phyloP scores from a whole-genome alignment of 495 filamentous ascomycete species.

The Penicillium robsamsonii region DNA sequence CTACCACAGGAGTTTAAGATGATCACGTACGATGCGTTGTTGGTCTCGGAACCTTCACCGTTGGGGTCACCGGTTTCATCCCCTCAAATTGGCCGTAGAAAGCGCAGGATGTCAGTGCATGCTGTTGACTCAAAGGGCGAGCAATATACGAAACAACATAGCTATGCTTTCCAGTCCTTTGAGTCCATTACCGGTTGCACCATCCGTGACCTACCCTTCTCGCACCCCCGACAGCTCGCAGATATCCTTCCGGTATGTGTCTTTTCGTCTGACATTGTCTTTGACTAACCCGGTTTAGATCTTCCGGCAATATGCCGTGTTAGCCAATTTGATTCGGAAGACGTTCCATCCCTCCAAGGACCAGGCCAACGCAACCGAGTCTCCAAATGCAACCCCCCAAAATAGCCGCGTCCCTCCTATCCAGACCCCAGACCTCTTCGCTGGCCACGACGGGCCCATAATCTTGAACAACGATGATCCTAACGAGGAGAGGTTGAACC shows the following conservation, averaged over 20 bases:
- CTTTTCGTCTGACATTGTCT: background rate
- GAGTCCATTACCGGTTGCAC: constrained; percentile 66
- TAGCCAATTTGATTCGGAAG: constrained; percentile 61
- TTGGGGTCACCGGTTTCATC: constrained; percentile 24
- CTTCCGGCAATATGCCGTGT: constrained; percentile 71
- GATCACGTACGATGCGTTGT: constrained; percentile 64
- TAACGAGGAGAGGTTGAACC: constrained; percentile 36
- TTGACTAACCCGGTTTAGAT: constrained; percentile 31
- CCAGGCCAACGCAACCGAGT: constrained; percentile 9
- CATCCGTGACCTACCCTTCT: constrained; percentile 73
- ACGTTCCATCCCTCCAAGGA: constrained; percentile 46
- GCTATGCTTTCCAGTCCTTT: constrained; percentile 67
- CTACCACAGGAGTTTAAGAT: constrained; percentile 54
- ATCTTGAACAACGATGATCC: constrained; percentile 44
- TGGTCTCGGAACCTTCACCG: constrained; percentile 52
- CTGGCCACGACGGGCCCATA: constrained; percentile 20
- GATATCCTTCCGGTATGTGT: constrained; percentile 62
- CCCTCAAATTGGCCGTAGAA: constrained; percentile 30
- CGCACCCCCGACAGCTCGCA: constrained; percentile 81
- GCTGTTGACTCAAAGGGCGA: constrained; percentile 38
- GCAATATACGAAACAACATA: constrained; percentile 52
- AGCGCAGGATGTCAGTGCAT: constrained; percentile 35
- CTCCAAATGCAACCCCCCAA: constrained; percentile 4
- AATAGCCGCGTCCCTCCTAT: background rate
- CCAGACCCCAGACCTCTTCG: constrained; percentile 6